Evolutionary conservation across 495 filamentous ascomycete genomes (phyloP), one percentile per base, ranked within the genome.

Genomic region (Aspergillus diversus): DNA sequence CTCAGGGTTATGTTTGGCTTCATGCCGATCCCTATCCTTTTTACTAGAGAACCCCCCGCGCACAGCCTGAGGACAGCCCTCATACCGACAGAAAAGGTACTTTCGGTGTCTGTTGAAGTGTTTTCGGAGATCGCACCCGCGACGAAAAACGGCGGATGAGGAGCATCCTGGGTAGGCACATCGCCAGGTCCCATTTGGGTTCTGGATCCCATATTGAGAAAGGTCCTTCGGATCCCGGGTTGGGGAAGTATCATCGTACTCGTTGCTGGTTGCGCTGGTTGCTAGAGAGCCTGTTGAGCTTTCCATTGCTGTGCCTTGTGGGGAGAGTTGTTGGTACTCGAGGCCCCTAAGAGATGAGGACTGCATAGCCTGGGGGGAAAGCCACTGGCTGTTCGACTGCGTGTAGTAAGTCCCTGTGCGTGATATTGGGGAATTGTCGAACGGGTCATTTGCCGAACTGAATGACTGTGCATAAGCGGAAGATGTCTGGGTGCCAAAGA

Each of bases 31-130:
- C 15, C 84, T 80, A 59, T 89, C 86, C 60, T 89, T 89, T 72
- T 87, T 86, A 59, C 83, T 86, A 2, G 83, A 86, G 67, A 89
- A 89, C 7, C 86, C 86, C 9, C 83, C 85, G 16, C 79, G 78
- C 7, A 66, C 73, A 5, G 81, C 73, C 65, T 87, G 84, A 11
- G 85, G 81, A 65, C 86, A 89, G n/a, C 80, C 81, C 61, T 83
- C 78, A 60, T 85, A 77, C 3, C 84, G 85, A 70, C 86, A 89
- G 71, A 88, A 87, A 32, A 87, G 79, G 21, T 83, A 77, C 61
- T 88, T 88, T 8, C 78, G 82, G 69, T 89, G 86, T 0, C 86
- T 76, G 67, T 86, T 86, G 72, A 80, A 86, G 66, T 89, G 86
- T 66, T 89, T 89, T 32, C 86, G 80, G 39, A 89, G 76, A 66